Evolutionary conservation across 345 rosid genomes (phyloP).

Genomic region (Moricandia moricandioides): DNA sequence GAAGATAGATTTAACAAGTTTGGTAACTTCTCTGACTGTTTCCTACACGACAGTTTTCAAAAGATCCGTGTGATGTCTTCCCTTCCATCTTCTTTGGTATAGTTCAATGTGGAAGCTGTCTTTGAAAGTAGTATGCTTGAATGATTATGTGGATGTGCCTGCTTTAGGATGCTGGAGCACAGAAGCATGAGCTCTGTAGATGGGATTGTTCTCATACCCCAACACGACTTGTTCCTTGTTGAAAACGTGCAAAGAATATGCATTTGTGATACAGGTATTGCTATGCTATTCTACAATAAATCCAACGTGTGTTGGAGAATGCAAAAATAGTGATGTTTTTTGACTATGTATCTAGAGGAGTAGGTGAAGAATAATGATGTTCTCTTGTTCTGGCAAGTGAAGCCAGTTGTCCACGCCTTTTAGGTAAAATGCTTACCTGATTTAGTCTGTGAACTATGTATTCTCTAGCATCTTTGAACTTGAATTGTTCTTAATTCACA

Average conservation of each 20-base stretch:
- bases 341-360: constrained; percentile 56
- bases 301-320: not conserved
- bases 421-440: no score
- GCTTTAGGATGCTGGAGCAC: constrained; percentile 76
- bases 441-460: no score
- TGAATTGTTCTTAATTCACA: not conserved
- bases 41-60: not conserved
- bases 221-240: constrained; percentile 59
- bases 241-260: constrained; percentile 72
- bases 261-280: constrained; percentile 75
- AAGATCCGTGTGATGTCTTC: no score
- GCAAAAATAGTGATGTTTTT: not conserved
- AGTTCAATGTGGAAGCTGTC: no score
- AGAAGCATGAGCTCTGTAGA: constrained; percentile 83
- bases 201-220: constrained; percentile 79
- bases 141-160: no score
- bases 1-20: constrained; percentile 26
- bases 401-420: constrained; percentile 69
- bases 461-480: no score
- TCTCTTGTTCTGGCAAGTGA: constrained; percentile 98
- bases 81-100: no score
- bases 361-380: constrained; percentile 70
- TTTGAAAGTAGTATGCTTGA: no score
- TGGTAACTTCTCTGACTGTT: constrained; percentile 22
- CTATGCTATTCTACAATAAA: not conserved